These are phyloP conservation scores for Sodiomyces alkalinus DNA, from an alignment of 2,329 filamentous ascomycete species.

Conservation along the genomic window DNA sequence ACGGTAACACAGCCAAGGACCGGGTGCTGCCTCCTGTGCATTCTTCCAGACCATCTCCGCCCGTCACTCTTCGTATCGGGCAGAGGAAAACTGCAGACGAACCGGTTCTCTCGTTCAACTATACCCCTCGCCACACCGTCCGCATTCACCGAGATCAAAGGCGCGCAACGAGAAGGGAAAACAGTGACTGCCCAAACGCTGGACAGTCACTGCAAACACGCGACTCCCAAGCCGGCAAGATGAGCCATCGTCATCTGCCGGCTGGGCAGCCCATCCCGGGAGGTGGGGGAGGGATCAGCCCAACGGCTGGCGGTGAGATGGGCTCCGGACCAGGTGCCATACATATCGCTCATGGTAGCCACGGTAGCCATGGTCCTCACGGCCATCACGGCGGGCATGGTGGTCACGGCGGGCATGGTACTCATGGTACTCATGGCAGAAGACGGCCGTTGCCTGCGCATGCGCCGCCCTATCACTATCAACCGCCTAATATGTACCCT, in stretches of 20 bases:
- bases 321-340: conserved; percentile 14
- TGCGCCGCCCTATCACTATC: conserved; percentile 14
- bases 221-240: conserved; percentile 53
- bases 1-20: too few species aligned
- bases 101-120: too few species aligned
- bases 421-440: conserved; percentile 21
- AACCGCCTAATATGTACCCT: conserved; percentile 30
- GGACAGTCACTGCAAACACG: conserved; percentile 10
- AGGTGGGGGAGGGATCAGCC: conserved; percentile 14
- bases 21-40: too few species aligned
- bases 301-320: conserved; percentile 15
- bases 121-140: too few species aligned
- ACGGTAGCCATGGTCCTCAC: conserved; percentile 11
- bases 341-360: conserved; percentile 15
- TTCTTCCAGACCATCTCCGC: too few species aligned
- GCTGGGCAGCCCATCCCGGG: conserved; percentile 52
- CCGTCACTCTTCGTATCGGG: too few species aligned
- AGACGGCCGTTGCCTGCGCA: conserved; percentile 22
- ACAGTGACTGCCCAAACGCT: conserved; percentile 9
- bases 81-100: too few species aligned
- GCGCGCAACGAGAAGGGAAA: too few species aligned
- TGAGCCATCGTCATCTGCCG: conserved; percentile 64
- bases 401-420: conserved; percentile 15
- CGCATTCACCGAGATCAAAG: background rate
- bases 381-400: conserved; percentile 7